Conservation (phyloP, 148 eudicot genomes). For the Pharnaceum exiguum region DNA sequence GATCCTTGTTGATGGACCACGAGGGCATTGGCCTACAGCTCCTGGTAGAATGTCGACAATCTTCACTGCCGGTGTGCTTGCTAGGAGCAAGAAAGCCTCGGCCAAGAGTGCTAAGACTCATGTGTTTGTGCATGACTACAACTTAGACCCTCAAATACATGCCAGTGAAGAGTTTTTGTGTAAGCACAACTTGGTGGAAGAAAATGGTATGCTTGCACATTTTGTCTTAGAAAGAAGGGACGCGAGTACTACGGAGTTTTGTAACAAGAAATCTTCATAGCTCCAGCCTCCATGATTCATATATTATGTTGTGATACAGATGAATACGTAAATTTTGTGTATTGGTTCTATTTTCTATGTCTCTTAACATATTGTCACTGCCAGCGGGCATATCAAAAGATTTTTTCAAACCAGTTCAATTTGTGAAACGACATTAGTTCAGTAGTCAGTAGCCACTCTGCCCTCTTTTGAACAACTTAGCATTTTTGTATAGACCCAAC, state of each 20-base stretch:
- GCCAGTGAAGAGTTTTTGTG: conserved; percentile 65
- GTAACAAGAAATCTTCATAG: conserved; percentile 18
- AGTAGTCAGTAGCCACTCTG: too few species aligned
- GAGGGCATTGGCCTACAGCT: conserved; percentile 73
- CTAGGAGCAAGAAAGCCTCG: conserved; percentile 58
- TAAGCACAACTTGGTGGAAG: conserved; percentile 59
- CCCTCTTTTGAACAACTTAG: too few species aligned
- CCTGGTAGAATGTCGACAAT: conserved; percentile 72
- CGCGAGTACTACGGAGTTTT: conserved; percentile 40
- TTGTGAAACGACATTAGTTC: too few species aligned
- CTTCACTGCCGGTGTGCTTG: conserved; percentile 64
- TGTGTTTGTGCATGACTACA: conserved; percentile 63
- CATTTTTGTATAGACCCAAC: too few species aligned
- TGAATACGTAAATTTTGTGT: too few species aligned
- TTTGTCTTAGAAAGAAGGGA: conserved; percentile 63
- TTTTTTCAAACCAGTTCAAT: too few species aligned
- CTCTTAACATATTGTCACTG: too few species aligned
- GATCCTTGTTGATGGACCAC: conserved; percentile 66
- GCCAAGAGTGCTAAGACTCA: conserved; percentile 47
- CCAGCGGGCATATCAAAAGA: too few species aligned
- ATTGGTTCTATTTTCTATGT: too few species aligned
- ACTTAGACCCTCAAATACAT: conserved; percentile 38
- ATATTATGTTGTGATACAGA: too few species aligned
- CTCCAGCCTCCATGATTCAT: too few species aligned
- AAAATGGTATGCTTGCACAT: conserved; percentile 57